A percentile compares a stretch with the other conserved stretches of the same genome.
phyloP scores from a whole-genome alignment of 805 yeast genomes.

The Scheffersomyces coipomensis region DNA sequence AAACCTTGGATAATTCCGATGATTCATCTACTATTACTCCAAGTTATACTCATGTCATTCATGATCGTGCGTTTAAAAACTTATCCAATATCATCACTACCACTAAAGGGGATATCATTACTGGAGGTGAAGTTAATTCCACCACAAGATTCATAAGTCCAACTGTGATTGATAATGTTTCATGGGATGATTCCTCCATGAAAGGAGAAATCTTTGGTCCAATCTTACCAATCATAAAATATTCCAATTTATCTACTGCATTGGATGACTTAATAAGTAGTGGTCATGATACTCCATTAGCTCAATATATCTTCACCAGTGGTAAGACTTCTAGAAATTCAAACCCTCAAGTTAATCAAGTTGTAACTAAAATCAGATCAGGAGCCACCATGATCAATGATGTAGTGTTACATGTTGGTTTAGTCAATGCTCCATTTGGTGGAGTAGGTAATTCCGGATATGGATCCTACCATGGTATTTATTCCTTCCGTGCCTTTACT shows the following conservation, averaged over 20 bases:
- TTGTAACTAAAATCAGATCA: slow-evolving; percentile 58
- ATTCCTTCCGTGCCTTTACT: slow-evolving; percentile 54
- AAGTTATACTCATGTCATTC: slow-evolving; percentile 60
- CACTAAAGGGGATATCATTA: slow-evolving; percentile 52
- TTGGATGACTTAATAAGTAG: slow-evolving; percentile 40
- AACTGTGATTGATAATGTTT: slow-evolving; percentile 63
- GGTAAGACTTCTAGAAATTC: slow-evolving; percentile 44
- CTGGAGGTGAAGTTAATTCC: slow-evolving; percentile 45
- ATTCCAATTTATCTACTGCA: slow-evolving; percentile 42
- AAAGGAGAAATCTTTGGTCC: slow-evolving; percentile 82
- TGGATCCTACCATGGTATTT: slow-evolving; percentile 79
- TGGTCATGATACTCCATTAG: slow-evolving; percentile 81
- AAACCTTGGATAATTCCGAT: slow-evolving; percentile 12
- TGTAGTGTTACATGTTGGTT: slow-evolving; percentile 65
- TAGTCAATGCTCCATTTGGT: slow-evolving; percentile 78
- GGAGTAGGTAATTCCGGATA: slow-evolving; percentile 85
- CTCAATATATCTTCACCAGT: slow-evolving; percentile 64
- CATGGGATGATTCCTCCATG: slow-evolving; percentile 72
- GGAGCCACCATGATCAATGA: slow-evolving; percentile 77
- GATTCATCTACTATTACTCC: too few species aligned
- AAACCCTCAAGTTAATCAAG: slow-evolving; percentile 39
- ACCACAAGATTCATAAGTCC: slow-evolving; percentile 61
- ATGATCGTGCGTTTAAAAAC: slow-evolving; percentile 50
- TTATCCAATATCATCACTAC: slow-evolving; percentile 41
- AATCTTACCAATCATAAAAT: slow-evolving; percentile 68